Conservation (phyloP, 73 alveolate species). For the Urostyla sp. region DNA sequence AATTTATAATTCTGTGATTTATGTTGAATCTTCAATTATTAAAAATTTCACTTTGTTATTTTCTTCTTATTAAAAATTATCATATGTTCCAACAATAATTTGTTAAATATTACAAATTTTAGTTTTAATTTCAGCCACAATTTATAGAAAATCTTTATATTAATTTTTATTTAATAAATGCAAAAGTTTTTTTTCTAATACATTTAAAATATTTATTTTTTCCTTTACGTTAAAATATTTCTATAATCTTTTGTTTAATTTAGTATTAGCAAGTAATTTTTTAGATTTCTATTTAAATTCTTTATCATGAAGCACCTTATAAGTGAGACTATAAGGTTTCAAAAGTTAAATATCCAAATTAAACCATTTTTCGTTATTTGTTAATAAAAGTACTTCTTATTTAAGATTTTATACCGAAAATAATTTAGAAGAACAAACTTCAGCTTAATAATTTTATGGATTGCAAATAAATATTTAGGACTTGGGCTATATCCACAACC, state of each 20-base stretch:
- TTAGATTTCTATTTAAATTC: too few species aligned
- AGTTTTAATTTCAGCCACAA: neutral
- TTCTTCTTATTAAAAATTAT: neutral
- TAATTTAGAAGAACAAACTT: conserved; percentile 4
- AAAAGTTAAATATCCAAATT: neutral
- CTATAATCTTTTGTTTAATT: too few species aligned
- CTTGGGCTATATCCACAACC: neutral
- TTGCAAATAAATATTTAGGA: neutral
- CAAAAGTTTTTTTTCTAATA: neutral
- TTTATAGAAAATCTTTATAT: neutral
- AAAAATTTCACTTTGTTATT: neutral
- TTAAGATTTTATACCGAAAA: neutral
- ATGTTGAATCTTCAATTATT: conserved; percentile 29
- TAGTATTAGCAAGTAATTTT: too few species aligned
- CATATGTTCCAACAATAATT: neutral
- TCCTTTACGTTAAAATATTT: too few species aligned
- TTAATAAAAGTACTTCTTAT: neutral
- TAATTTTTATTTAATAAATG: neutral
- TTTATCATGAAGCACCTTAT: too few species aligned
- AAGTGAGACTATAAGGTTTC: neutral
- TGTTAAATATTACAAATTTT: neutral
- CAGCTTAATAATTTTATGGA: conserved; percentile 23
- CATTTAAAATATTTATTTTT: neutral
- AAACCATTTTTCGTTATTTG: conserved; percentile 10
- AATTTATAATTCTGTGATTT: neutral